Percentiles rank a stretch among this genome's conserved stretches.
Conservation (phyloP, 176 grass and related monocot species). For the Phoenix roebelenii region DNA sequence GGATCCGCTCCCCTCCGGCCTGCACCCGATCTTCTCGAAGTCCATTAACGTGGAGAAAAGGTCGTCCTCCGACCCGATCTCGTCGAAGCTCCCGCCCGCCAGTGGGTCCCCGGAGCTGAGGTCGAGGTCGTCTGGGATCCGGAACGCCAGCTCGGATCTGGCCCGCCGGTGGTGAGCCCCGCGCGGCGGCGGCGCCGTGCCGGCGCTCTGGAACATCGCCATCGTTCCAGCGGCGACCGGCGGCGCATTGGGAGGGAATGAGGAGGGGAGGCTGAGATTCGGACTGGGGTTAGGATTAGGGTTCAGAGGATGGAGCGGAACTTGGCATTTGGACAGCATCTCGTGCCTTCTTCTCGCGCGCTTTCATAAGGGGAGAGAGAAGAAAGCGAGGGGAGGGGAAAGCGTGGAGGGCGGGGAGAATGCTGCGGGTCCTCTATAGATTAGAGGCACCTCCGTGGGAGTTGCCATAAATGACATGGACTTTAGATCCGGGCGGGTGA, state of each 20-base stretch:
- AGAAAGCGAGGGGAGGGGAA: neutral
- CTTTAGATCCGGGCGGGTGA: too few species aligned
- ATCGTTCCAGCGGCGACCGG: neutral
- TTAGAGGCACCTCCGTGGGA: too few species aligned
- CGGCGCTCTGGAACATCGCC: conserved; percentile 4
- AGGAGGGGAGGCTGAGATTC: neutral
- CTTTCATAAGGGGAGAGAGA: neutral
- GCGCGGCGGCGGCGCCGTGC: conserved; percentile 21
- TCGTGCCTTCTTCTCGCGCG: conserved; percentile 4
- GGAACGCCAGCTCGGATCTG: conserved; percentile 96
- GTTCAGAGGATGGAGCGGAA: conserved; percentile 33
- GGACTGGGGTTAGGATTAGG: conserved; percentile 16
- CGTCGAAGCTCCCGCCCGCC: conserved; percentile 41
- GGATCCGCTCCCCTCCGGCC: conserved; percentile 35
- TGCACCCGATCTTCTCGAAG: conserved; percentile 81
- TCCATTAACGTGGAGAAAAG: conserved; percentile 98
- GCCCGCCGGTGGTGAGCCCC: conserved; percentile 77
- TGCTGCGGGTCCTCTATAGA: too few species aligned
- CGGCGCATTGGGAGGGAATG: conserved; percentile 12
- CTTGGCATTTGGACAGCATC: conserved; percentile 70
- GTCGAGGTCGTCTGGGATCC: conserved; percentile 70
- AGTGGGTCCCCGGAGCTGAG: conserved; percentile 30
- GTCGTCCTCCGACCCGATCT: conserved; percentile 97
- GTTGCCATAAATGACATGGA: too few species aligned
- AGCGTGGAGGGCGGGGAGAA: neutral